Evolutionary conservation across 805 yeast genomes (phyloP).

Genomic region (Ogataea siamensis): DNA sequence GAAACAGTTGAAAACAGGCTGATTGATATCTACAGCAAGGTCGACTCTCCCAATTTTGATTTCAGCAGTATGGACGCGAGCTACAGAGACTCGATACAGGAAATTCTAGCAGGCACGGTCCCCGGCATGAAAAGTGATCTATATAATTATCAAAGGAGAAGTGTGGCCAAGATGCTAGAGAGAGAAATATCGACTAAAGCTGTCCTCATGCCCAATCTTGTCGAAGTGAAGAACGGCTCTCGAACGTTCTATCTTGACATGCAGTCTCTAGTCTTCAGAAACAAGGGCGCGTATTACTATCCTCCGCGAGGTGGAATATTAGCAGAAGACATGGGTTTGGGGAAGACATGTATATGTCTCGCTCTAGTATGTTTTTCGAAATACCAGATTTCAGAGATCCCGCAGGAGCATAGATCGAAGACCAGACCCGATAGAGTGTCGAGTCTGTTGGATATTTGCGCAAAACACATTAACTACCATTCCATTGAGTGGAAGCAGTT

Average conservation of each 20-base stretch:
- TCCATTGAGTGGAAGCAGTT: conserved; percentile 61
- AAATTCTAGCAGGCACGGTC: conserved; percentile 32
- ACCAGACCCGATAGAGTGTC: conserved; percentile 22
- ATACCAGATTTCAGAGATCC: conserved; percentile 47
- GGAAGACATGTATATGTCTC: conserved; percentile 60
- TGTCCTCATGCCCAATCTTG: conserved; percentile 25
- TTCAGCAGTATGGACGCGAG: conserved; percentile 22
- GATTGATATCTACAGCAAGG: conserved; percentile 35
- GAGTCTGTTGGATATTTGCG: conserved; percentile 42
- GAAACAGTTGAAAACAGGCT: conserved; percentile 25
- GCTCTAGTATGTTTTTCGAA: conserved; percentile 56
- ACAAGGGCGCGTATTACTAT: conserved; percentile 40
- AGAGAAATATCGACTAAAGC: conserved; percentile 42
- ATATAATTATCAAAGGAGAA: conserved; percentile 59
- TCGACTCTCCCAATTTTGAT: conserved; percentile 33
- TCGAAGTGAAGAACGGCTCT: conserved; percentile 1
- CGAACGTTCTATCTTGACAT: conserved; percentile 38
- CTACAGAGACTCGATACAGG: conserved; percentile 19
- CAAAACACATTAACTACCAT: conserved; percentile 39
- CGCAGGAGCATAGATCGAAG: conserved; percentile 27
- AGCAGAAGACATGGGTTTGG: conserved; percentile 70
- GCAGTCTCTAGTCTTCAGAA: conserved; percentile 29
- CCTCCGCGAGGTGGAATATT: conserved; percentile 61
- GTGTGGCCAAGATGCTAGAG: conserved; percentile 58
- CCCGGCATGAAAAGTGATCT: conserved; percentile 50